Evolutionary conservation across 1,284 basidiomycete genomes (phyloP).

Genomic region (Tylopilus orsonianus): DNA sequence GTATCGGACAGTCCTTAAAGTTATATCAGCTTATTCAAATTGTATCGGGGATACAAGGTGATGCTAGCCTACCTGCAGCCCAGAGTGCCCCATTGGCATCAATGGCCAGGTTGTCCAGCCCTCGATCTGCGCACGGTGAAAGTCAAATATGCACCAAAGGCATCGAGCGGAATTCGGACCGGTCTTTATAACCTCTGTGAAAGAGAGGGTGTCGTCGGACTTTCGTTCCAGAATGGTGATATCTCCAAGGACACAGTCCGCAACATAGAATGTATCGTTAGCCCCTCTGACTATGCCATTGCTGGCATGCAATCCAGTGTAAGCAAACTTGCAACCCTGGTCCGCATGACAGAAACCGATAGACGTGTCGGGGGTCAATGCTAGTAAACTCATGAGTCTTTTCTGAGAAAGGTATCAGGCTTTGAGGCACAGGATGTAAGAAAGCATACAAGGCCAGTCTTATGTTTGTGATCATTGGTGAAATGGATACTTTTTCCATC

Average conservation of each 20-base stretch:
- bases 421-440: not conserved
- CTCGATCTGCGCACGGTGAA: slow-evolving; percentile 38
- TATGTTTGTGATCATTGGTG: slow-evolving; percentile 66
- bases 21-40: not conserved
- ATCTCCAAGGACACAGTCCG: slow-evolving; percentile 39
- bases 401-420: slow-evolving; percentile 14
- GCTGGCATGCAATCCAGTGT: slow-evolving; percentile 41
- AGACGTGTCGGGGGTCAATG: slow-evolving; percentile 39
- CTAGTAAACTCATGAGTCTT: slow-evolving; percentile 38
- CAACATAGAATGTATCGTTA: slow-evolving; percentile 62
- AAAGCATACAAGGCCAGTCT: slow-evolving; percentile 47
- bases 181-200: slow-evolving; percentile 45
- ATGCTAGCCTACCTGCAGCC: slow-evolving; percentile 46
- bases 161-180: slow-evolving; percentile 34
- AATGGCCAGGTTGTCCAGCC: slow-evolving; percentile 55
- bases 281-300: slow-evolving; percentile 58
- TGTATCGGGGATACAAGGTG: not conserved
- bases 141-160: not conserved
- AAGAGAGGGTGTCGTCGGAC: slow-evolving; percentile 51
- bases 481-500: slow-evolving; percentile 65
- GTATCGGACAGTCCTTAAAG: slow-evolving; percentile 35
- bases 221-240: slow-evolving; percentile 56
- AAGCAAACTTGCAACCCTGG: slow-evolving; percentile 58
- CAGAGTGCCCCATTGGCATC: slow-evolving; percentile 58
- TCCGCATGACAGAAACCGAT: slow-evolving; percentile 60